Percentiles rank a stretch among this genome's conserved stretches.
These are phyloP conservation scores for Claviceps paspali DNA, from an alignment of 2,329 filamentous ascomycete genomes.

Conservation along the genomic window DNA sequence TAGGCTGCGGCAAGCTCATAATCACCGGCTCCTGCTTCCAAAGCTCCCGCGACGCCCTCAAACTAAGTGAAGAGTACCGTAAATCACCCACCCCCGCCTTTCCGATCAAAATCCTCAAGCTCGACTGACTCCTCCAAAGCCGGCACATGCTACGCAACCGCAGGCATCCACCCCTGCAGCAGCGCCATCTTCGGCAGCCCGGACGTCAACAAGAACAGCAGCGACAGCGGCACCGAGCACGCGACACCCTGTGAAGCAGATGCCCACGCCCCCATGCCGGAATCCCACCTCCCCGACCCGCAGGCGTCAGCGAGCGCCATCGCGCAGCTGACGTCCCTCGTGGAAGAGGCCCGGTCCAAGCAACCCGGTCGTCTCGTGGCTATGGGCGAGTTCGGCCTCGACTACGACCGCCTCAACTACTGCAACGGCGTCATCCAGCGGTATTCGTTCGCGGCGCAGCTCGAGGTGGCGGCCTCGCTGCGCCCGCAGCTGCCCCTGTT, in stretches of 20 bases:
- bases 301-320: constrained; percentile 35
- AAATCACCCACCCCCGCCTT: constrained; percentile 8
- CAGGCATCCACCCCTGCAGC: constrained; percentile 87
- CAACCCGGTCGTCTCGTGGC: constrained; percentile 43
- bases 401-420: constrained; percentile 84
- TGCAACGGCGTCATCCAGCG: constrained; percentile 67
- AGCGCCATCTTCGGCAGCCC: constrained; percentile 58
- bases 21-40: constrained; percentile 79
- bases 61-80: constrained; percentile 63
- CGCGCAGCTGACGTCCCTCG: constrained; percentile 45
- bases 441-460: constrained; percentile 71
- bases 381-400: constrained; percentile 89
- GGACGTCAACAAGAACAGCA: constrained; percentile 29
- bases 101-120: constrained; percentile 3
- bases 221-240: constrained; percentile 20
- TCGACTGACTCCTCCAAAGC: constrained; percentile 30
- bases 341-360: constrained; percentile 38
- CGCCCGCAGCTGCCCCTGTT: constrained; percentile 72
- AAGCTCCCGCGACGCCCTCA: constrained; percentile 60
- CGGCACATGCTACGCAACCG: constrained; percentile 71
- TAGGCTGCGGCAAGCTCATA: constrained; percentile 80
- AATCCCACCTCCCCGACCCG: constrained; percentile 31
- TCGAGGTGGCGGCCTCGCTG: constrained; percentile 57
- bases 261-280: constrained; percentile 29
- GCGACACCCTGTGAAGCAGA: constrained; percentile 39